Evolutionary conservation across 352 stramenopile genomes (phyloP), one percentile per base, ranked within the genome.

Genomic region (Paralagenidium karlingii): DNA sequence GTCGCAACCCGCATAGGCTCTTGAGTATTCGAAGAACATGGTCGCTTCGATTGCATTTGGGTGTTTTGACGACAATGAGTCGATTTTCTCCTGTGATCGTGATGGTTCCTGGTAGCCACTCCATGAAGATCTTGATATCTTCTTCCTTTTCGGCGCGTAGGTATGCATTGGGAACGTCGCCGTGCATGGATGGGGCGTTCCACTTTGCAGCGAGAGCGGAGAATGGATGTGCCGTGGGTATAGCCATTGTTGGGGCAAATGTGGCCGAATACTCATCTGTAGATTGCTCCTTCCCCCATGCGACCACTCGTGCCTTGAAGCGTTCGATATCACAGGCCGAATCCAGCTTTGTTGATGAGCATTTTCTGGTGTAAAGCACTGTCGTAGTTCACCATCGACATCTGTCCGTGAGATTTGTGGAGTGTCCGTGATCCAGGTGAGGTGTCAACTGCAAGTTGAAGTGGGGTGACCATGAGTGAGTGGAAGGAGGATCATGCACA

Each of bases 101-200:
- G n/a, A n/a, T n/a, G n/a, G 13, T 16, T n/a, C 38, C 38, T 6
- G 15, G 29, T 9, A 30, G 40, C 16, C 30, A 30, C 9, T 13
- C 5, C 40, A 47, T 47, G 30, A 24, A 47, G 18, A 47, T 47
- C 29, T 13, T 15, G 27, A n/a, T n/a, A n/a, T n/a, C n/a, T n/a
- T 47, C 27, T 6, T 34, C 8, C 8, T 40, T 26, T 8, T 11
- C 1, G 13, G 27, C 40, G 22, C 40, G 38, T 8, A 47, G 40
- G 21, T 40, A 47, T 5, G 40, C 40, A 1, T 12, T 47, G 8
- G 12, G 7, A 1, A 47, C 40, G 21, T 47, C 40, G 10, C 38
- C 30, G n/a, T 47, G 40, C 7, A 26, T 11, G 40, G 7, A 11
- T 8, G 20, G 27, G 19, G 40, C 8, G 15, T 41, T 2, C 16